Percentiles rank a stretch among this genome's conserved stretches.
Conservation (phyloP, 768 basidiomycete genomes). For the Suillus paluster region DNA sequence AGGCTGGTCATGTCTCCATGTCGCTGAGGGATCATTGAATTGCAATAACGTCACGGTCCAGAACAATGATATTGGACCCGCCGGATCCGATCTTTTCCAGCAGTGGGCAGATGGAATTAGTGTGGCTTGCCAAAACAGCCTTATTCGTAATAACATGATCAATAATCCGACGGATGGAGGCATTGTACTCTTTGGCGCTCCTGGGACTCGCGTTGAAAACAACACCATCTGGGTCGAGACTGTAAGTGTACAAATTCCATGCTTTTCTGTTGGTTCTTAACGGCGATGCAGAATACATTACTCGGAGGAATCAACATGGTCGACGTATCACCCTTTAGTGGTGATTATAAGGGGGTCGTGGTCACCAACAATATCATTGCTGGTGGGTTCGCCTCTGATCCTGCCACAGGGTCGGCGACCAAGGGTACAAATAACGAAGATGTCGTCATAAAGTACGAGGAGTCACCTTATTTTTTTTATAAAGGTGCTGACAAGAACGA, state of each 20-base stretch:
- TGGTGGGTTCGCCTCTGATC: conserved; percentile 68
- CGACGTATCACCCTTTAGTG: conserved; percentile 68
- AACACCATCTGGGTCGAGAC: conserved; percentile 77
- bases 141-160: conserved; percentile 71
- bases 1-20: conserved; percentile 83
- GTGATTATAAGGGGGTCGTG: conserved; percentile 65
- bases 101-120: conserved; percentile 88
- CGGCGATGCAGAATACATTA: conserved; percentile 55
- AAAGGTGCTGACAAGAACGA: conserved; percentile 12
- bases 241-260: conserved; percentile 42
- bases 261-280: background rate
- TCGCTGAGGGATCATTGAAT: conserved; percentile 66
- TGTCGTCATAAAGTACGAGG: conserved; percentile 71
- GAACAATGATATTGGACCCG: conserved; percentile 85
- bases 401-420: conserved; percentile 41
- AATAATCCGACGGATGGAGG: conserved; percentile 79
- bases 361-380: conserved; percentile 69
- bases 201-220: conserved; percentile 73
- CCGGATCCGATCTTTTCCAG: conserved; percentile 64
- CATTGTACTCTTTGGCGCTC: conserved; percentile 78
- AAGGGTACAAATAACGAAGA: conserved; percentile 61
- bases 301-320: conserved; percentile 83
- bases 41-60: conserved; percentile 71
- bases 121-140: conserved; percentile 63
- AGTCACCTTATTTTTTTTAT: background rate